A percentile compares a stretch with the other conserved stretches of the same genome.
Conservation (phyloP, 2,329 filamentous ascomycete species). For the Epichloe sp. region DNA sequence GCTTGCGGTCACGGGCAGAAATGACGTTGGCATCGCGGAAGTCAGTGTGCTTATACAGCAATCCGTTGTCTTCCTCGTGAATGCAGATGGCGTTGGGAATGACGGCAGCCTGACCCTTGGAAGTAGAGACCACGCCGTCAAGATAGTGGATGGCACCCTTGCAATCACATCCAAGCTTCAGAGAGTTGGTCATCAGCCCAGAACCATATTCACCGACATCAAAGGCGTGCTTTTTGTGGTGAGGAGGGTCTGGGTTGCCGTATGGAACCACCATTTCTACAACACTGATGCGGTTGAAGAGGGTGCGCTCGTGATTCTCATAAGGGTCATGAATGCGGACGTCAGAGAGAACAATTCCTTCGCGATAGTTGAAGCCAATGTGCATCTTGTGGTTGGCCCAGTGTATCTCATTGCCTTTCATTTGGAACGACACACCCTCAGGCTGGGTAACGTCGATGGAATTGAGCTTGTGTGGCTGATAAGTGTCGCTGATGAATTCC, state of each 20-base stretch:
- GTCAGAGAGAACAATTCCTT: slow-evolving; percentile 59
- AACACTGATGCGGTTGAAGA: slow-evolving; percentile 55
- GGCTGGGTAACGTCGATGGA: slow-evolving; percentile 28
- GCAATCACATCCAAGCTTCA: slow-evolving; percentile 48
- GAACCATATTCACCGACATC: slow-evolving; percentile 56
- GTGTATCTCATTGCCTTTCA: slow-evolving; percentile 34
- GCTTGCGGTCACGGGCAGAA: slow-evolving; percentile 42
- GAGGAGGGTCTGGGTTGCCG: slow-evolving; percentile 48
- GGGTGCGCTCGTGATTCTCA: slow-evolving; percentile 31
- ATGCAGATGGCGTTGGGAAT: slow-evolving; percentile 42
- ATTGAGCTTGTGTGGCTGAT: slow-evolving; percentile 22
- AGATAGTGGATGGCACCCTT: slow-evolving; percentile 43
- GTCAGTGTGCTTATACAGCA: slow-evolving; percentile 53
- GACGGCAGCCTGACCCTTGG: slow-evolving; percentile 44
- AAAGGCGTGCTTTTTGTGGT: slow-evolving; percentile 58
- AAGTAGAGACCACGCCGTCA: slow-evolving; percentile 23
- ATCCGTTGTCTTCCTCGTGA: slow-evolving; percentile 34
- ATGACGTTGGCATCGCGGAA: slow-evolving; percentile 43
- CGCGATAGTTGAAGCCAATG: slow-evolving; percentile 59
- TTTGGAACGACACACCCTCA: slow-evolving; percentile 28
- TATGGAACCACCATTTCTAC: slow-evolving; percentile 64
- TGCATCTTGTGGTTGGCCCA: slow-evolving; percentile 60
- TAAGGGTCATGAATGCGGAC: slow-evolving; percentile 46
- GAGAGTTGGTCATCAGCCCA: slow-evolving; percentile 53
- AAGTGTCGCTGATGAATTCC: slow-evolving; percentile 21